Evolutionary conservation across 495 filamentous ascomycete genomes (phyloP).

Genomic region (Tuber melanosporum): DNA sequence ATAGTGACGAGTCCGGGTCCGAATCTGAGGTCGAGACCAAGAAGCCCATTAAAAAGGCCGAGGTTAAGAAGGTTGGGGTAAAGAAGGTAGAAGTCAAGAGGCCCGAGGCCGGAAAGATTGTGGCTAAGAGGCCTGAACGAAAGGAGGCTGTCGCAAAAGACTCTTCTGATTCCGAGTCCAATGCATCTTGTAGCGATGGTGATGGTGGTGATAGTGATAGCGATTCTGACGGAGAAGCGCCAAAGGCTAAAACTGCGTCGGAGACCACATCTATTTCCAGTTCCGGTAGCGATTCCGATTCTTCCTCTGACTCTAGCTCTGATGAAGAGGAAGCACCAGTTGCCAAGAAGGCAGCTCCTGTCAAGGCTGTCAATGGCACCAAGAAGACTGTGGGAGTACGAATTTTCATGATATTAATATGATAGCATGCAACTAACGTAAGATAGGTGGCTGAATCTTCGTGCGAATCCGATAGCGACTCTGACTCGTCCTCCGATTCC

Average conservation of each 20-base stretch:
- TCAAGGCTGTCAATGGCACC: slow-evolving; percentile 38
- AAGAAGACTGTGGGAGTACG: slow-evolving; percentile 42
- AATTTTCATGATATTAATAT: slow-evolving; percentile 43
- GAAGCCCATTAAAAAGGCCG: no score
- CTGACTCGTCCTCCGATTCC: slow-evolving; percentile 46
- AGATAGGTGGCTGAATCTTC: slow-evolving; percentile 42
- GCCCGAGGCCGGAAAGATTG: slow-evolving; percentile 14
- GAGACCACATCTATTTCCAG: slow-evolving; percentile 17
- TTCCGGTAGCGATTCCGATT: slow-evolving; percentile 44
- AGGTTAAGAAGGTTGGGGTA: no score
- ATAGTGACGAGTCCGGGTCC: slow-evolving; percentile 39
- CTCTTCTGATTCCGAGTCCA: slow-evolving; percentile 43
- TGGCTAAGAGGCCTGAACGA: slow-evolving; percentile 18
- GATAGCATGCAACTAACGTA: slow-evolving; percentile 44
- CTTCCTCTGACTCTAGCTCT: slow-evolving; percentile 49
- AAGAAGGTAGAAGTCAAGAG: slow-evolving; percentile 33
- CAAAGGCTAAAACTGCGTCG: not conserved
- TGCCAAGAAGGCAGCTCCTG: slow-evolving; percentile 45
- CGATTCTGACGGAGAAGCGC: slow-evolving; percentile 22
- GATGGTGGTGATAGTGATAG: slow-evolving; percentile 5
- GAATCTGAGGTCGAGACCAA: slow-evolving; percentile 19
- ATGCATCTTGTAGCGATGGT: slow-evolving; percentile 30
- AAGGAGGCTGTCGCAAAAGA: slow-evolving; percentile 39
- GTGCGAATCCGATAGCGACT: slow-evolving; percentile 26
- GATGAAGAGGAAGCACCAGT: slow-evolving; percentile 46